Conservation (phyloP, 208 protist genomes). For the Naegleria fowleri region DNA sequence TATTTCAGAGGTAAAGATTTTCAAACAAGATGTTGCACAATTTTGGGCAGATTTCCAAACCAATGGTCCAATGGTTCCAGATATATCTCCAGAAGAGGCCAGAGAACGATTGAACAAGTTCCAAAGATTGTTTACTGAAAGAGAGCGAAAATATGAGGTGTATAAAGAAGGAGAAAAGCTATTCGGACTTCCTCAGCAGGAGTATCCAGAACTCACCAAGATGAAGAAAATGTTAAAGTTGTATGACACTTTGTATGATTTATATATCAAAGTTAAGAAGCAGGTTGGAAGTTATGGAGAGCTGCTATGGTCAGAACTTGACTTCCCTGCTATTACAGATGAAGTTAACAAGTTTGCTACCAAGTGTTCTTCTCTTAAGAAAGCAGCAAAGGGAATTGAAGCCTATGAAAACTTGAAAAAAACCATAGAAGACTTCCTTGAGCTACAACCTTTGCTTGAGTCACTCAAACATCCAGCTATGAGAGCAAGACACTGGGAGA, state of each 20-base stretch:
- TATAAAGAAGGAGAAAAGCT: slow-evolving; percentile 88
- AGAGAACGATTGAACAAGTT: slow-evolving; percentile 89
- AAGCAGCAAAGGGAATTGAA: slow-evolving; percentile 83
- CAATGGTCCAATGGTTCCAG: slow-evolving; percentile 88
- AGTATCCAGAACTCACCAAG: slow-evolving; percentile 83
- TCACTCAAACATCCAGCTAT: slow-evolving; percentile 80
- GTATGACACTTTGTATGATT: slow-evolving; percentile 83
- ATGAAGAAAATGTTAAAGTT: slow-evolving; percentile 86
- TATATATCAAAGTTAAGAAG: slow-evolving; percentile 88
- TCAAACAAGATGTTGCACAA: slow-evolving; percentile 75
- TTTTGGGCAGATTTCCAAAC: slow-evolving; percentile 89
- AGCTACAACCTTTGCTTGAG: slow-evolving; percentile 84
- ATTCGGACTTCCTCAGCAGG: slow-evolving; percentile 84
- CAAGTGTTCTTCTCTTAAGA: slow-evolving; percentile 78
- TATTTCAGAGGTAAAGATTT: slow-evolving; percentile 82
- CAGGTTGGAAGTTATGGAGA: slow-evolving; percentile 87
- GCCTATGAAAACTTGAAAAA: slow-evolving; percentile 87
- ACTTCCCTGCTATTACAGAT: slow-evolving; percentile 83
- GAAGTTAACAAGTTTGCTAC: slow-evolving; percentile 64
- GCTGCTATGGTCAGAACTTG: slow-evolving; percentile 83
- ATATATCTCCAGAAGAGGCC: slow-evolving; percentile 80
- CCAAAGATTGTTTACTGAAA: slow-evolving; percentile 86
- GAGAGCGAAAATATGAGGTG: slow-evolving; percentile 84
- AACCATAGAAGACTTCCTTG: slow-evolving; percentile 88
- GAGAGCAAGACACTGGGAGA: slow-evolving; percentile 85